Conservation (phyloP, 495 filamentous ascomycete species). For the Aspergillus heteromorphus region DNA sequence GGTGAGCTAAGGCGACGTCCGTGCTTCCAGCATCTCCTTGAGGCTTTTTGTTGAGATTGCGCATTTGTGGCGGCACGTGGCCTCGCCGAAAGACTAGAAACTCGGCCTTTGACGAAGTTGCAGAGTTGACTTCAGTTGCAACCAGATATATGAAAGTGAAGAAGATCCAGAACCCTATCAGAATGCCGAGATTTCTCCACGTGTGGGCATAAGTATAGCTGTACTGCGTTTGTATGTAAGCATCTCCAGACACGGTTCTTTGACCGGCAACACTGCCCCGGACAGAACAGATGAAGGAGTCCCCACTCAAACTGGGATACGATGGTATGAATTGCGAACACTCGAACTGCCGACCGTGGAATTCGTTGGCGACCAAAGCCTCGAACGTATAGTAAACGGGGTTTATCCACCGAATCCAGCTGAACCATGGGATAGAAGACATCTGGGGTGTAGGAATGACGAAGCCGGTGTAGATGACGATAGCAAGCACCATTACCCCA, state of each 20-base stretch:
- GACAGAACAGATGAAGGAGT: slow-evolving; percentile 45
- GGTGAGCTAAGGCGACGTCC: slow-evolving; percentile 11
- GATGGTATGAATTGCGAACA: slow-evolving; percentile 49
- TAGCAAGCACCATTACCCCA: slow-evolving; percentile 40
- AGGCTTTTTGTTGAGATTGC: slow-evolving; percentile 24
- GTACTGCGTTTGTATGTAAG: slow-evolving; percentile 51
- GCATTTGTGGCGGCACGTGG: slow-evolving; percentile 31
- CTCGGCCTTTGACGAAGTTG: slow-evolving; percentile 39
- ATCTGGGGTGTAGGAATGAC: slow-evolving; percentile 41
- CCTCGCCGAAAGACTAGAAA: slow-evolving; percentile 39
- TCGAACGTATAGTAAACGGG: slow-evolving; percentile 44
- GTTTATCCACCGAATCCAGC: slow-evolving; percentile 45
- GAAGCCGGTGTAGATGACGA: slow-evolving; percentile 47
- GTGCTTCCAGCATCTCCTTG: slow-evolving; percentile 11
- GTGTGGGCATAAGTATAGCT: slow-evolving; percentile 52
- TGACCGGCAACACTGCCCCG: slow-evolving; percentile 51
- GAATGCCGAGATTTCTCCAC: slow-evolving; percentile 64
- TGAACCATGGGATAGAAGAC: slow-evolving; percentile 43
- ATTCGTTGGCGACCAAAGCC: slow-evolving; percentile 49
- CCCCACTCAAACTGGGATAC: slow-evolving; percentile 42
- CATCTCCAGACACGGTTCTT: slow-evolving; percentile 46
- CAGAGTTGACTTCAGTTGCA: slow-evolving; percentile 41
- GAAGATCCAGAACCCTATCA: slow-evolving; percentile 59
- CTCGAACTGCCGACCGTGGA: slow-evolving; percentile 47
- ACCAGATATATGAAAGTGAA: slow-evolving; percentile 49